Evolutionary conservation across 2,329 filamentous ascomycete species (phyloP), one percentile per base, ranked within the genome.

Genomic region (Arthroderma uncinatum): DNA sequence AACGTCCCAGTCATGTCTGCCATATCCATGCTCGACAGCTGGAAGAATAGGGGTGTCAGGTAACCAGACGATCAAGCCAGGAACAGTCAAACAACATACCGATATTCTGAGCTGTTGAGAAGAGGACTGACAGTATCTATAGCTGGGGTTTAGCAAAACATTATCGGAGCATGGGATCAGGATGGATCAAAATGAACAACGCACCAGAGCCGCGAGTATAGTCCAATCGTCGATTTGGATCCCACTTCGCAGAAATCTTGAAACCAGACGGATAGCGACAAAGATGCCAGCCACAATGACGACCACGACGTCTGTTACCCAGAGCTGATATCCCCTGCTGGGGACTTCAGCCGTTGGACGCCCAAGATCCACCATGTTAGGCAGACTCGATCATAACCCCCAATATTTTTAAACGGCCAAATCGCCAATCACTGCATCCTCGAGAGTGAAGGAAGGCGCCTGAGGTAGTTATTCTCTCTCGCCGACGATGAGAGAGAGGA

Each of bases 11-110:
- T 55, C 50, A 37, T 57, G 58, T 39, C 53, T 52, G 19, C 58
- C 58, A 36, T 30, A 57, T 55, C 58, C 58, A 44, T 59, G 40
- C 28, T 54, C 40, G 10, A 59, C 52, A 52, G 58, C 58, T 59
- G 44, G 5, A n/a, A 48, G 21, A 30, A 34, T 34, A 6, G 7
- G 14, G 23, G 37, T 36, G 39, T 23, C 25, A 33, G 33, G 36
- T n/a, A 54, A 7, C 21, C 33, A 34, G 30, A 52, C 28, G 23
- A 10, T 28, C 7, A 42, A 10, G 19, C 19, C 16, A 42, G 6
- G 44, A n/a, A 21, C 10, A 12, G 19, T 14, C 21, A 42, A 14
- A 40, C 48, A 34, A 56, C 57, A 33, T 53, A 59, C 58, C 55
- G 16, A 55, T 57, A 23, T 54, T 57, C 21, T 59, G 21, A 12